These are phyloP conservation scores for Diddensiella santjacobensis DNA, from an alignment of 805 yeast species.

Conservation along the genomic window DNA sequence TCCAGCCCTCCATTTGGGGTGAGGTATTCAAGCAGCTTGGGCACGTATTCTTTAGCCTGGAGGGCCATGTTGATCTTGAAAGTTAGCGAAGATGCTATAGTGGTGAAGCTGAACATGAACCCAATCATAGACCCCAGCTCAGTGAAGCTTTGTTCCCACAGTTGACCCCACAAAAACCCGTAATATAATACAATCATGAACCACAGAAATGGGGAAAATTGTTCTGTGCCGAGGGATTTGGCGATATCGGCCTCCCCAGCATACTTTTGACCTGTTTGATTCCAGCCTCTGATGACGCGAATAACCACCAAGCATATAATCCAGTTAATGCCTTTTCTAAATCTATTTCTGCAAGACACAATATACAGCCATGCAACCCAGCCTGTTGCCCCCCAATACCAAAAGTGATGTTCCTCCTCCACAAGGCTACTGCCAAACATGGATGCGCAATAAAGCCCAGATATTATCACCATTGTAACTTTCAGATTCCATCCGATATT, in stretches of 20 bases:
- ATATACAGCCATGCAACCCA: slow-evolving; percentile 27
- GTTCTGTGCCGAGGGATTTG: slow-evolving; percentile 35
- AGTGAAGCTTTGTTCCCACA: slow-evolving; percentile 24
- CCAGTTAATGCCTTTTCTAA: slow-evolving; percentile 23
- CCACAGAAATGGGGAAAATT: slow-evolving; percentile 44
- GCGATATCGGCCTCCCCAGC: slow-evolving; percentile 48
- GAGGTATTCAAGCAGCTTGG: slow-evolving; percentile 33
- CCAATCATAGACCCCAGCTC: slow-evolving; percentile 33
- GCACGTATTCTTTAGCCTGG: slow-evolving; percentile 53
- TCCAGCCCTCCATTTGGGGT: slow-evolving; percentile 18
- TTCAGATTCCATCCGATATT: slow-evolving; percentile 14
- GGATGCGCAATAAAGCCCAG: slow-evolving; percentile 45
- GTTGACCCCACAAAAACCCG: slow-evolving; percentile 23
- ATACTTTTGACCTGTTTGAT: slow-evolving; percentile 84
- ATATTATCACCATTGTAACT: slow-evolving; percentile 25
- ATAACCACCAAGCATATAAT: slow-evolving; percentile 35
- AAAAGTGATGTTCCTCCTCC: slow-evolving; percentile 93
- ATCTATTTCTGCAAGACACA: slow-evolving; percentile 20
- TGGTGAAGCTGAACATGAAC: slow-evolving; percentile 45
- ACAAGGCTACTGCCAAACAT: slow-evolving; percentile 85
- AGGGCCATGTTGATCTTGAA: slow-evolving; percentile 55
- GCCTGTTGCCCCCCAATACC: slow-evolving; percentile 76
- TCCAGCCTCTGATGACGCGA: slow-evolving; percentile 76
- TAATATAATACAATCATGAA: slow-evolving; percentile 42
- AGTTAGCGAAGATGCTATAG: slow-evolving; percentile 44